Evolutionary conservation across 192 early-diverging fungal species (phyloP).

Genomic region (Coemansia sp.): DNA sequence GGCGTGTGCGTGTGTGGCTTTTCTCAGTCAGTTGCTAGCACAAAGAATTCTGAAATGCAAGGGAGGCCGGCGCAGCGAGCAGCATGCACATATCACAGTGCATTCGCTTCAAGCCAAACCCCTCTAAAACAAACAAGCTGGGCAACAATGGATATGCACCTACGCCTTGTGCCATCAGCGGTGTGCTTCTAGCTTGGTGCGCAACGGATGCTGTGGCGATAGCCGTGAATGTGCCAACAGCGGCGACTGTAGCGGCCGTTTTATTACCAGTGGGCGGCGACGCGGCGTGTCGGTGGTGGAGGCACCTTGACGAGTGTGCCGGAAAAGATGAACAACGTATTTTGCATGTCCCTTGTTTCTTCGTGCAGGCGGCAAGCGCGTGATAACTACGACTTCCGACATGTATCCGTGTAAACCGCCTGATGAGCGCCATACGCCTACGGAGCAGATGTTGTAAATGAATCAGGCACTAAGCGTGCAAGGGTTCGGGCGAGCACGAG

Average conservation of each 20-base stretch:
- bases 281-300: not conserved
- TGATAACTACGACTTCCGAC: constrained; percentile 24
- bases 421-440: constrained; percentile 25
- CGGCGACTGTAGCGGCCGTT: not conserved
- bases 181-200: not conserved
- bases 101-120: no score
- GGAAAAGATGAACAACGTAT: constrained; percentile 2
- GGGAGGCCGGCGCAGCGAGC: no score
- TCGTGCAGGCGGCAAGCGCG: constrained; percentile 14
- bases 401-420: constrained; percentile 17
- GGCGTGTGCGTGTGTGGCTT: no score
- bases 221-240: not conserved
- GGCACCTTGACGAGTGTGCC: not conserved
- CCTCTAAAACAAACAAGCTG: no score
- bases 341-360: constrained; percentile 4
- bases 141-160: constrained; percentile 2
- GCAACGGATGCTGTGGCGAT: not conserved
- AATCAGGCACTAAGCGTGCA: not conserved
- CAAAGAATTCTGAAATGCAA: no score
- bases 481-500: not conserved
- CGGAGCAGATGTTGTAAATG: not conserved
- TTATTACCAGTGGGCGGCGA: not conserved
- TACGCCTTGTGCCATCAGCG: constrained; percentile 1
- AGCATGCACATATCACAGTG: no score
- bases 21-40: no score